Evolutionary conservation across 2,329 filamentous ascomycete genomes (phyloP), one percentile per base, ranked within the genome.

Genomic region (Fusarium sp.): DNA sequence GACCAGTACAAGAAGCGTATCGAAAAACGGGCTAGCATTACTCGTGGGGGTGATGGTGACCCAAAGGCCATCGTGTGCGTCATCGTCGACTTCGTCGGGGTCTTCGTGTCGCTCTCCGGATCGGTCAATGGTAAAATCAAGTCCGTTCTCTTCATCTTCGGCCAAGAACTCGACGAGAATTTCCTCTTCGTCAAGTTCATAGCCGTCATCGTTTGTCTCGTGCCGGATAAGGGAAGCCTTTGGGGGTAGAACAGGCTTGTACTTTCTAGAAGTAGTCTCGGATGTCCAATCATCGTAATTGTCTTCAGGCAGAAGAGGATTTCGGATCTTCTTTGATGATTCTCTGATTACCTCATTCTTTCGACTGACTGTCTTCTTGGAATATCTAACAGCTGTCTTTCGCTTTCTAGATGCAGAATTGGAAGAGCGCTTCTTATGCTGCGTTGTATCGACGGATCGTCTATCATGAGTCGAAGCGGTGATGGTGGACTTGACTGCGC

Each of bases 1-100:
- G 32, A 99, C 94, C n/a, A 99, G 85, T 11, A 99, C 94, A n/a
- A 98, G 85, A 4, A 99, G 86, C 0, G 95, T 98, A 78, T 99
- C 96, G 73, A 98, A 94, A 82, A 99, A 97, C 0, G 96, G 94
- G 73, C 92, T 97, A 7, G 92, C 92, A 68, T 93, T 95, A 79
- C 89, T 95, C 1, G 94, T 94, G 2, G 94, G 96, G 1, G 93
- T 96, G 58, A 99, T 89, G 10, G 96, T 97, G n/a, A 99, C 93
- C 94, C 94, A 98, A 7, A 99, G 87, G 3, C 94, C 95, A 73
- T 96, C 90, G 40, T 85, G 81, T 18, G 67, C 79, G 28, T 81
- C 76, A 47, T 75, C 74, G 20, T 77, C 73, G 55, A 68, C 60
- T n/a, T 51, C 46, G 20, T 68, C 59, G 8, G 72, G 56, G 16